These are phyloP conservation scores for Bolboschoenus planiculmis DNA, from an alignment of 176 grass and related monocot genomes.

Conservation along the genomic window DNA sequence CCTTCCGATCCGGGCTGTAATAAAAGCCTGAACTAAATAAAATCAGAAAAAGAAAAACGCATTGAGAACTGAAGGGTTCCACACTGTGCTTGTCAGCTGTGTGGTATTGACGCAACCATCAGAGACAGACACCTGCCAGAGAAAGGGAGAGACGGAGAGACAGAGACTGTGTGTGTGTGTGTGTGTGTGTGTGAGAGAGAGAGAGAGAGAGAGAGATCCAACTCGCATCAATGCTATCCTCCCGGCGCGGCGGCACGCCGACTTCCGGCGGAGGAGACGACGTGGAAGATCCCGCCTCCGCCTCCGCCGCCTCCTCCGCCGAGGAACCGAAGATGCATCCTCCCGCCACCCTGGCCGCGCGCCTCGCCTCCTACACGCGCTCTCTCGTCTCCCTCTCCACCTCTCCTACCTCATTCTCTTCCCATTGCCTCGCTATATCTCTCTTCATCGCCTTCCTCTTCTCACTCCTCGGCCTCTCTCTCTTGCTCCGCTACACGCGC, in stretches of 20 bases:
- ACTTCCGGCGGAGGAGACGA: slow-evolving; percentile 3
- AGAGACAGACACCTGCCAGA: neutral
- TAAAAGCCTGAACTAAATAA: neutral
- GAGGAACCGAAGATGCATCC: slow-evolving; percentile 41
- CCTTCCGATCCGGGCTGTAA: no score
- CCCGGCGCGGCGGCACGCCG: slow-evolving; percentile 17
- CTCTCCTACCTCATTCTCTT: slow-evolving; percentile 24
- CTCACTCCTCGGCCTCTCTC: slow-evolving; percentile 35
- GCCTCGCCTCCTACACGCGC: slow-evolving; percentile 33
- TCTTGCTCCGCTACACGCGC: slow-evolving; percentile 21
- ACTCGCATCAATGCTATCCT: slow-evolving; percentile 22
- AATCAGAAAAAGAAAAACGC: neutral
- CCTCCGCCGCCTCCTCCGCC: slow-evolving; percentile 41
- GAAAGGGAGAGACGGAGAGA: neutral
- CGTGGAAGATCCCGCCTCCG: slow-evolving; percentile 40
- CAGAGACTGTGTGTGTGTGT: neutral
- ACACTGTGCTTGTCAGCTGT: neutral
- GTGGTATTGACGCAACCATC: neutral
- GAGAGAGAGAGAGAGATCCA: slow-evolving; percentile 1
- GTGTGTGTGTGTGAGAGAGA: neutral
- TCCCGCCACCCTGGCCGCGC: slow-evolving; percentile 24
- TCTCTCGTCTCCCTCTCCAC: slow-evolving; percentile 16
- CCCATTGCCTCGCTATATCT: slow-evolving; percentile 30
- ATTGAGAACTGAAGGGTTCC: neutral
- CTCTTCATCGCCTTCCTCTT: slow-evolving; percentile 38